These are phyloP conservation scores for Moesziomyces sp. DNA, from an alignment of 1,284 basidiomycete genomes.

Conservation along the genomic window DNA sequence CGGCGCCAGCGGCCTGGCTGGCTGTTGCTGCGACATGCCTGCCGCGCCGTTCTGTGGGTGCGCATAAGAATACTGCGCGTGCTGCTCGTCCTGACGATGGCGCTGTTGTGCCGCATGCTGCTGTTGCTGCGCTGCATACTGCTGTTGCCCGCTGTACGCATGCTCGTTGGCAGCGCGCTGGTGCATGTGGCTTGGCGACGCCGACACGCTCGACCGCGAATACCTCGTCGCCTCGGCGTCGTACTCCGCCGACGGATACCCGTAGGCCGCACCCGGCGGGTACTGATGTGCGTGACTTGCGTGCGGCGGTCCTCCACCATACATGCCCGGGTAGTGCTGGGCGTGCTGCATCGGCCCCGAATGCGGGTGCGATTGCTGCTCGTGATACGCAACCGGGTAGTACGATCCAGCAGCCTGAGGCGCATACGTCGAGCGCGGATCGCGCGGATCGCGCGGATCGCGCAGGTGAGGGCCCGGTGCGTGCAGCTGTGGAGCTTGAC, in stretches of 20 bases:
- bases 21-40: too few relatives aligned
- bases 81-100: not conserved
- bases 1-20: too few relatives aligned
- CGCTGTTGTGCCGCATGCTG: not conserved
- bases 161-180: slow-evolving; percentile 1
- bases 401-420: slow-evolving; percentile 19
- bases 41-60: too few relatives aligned
- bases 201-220: slow-evolving; percentile 13
- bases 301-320: slow-evolving; percentile 5
- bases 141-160: not conserved
- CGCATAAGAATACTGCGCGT: too few relatives aligned
- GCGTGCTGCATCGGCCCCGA: slow-evolving; percentile 16
- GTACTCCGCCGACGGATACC: slow-evolving; percentile 6
- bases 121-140: not conserved
- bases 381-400: slow-evolving; percentile 14
- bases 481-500: slow-evolving; percentile 13
- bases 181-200: slow-evolving; percentile 10
- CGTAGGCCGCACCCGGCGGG: not conserved
- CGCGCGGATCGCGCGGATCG: slow-evolving; percentile 1
- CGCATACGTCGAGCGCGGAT: slow-evolving; percentile 30
- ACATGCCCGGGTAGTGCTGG: not conserved
- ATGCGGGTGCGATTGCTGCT: slow-evolving; percentile 1
- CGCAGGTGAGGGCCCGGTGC: not conserved
- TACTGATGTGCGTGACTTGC: not conserved
- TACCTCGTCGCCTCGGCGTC: slow-evolving; percentile 7